A percentile compares a stretch with the other conserved stretches of the same genome.
These are phyloP conservation scores for Penicillium expansum DNA, from an alignment of 2,329 filamentous ascomycete species.

Conservation along the genomic window DNA sequence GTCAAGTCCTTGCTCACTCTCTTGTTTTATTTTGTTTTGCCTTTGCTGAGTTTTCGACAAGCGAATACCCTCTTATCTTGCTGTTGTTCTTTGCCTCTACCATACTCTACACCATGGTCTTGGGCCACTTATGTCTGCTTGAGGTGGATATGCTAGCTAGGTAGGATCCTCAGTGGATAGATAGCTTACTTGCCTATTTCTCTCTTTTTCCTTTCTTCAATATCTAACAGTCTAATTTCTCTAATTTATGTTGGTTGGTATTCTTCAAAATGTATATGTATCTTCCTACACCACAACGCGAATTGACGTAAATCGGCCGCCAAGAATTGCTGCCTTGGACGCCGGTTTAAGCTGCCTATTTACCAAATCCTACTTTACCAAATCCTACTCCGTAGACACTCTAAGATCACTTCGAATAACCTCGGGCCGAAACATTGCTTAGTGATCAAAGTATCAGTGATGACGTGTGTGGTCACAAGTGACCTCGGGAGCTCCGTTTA, in stretches of 20 bases:
- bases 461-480: too few relatives aligned
- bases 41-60: slow-evolving; percentile 10
- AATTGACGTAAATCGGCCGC: too few relatives aligned
- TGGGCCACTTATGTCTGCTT: too few relatives aligned
- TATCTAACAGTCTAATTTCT: background rate
- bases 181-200: background rate
- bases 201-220: background rate
- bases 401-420: too few relatives aligned
- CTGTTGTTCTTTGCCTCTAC: background rate
- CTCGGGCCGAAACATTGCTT: too few relatives aligned
- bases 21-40: background rate
- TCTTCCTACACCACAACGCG: too few relatives aligned
- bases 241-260: background rate
- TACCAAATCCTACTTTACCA: too few relatives aligned
- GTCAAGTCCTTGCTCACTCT: background rate
- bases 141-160: background rate
- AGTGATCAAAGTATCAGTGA: too few relatives aligned
- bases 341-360: too few relatives aligned
- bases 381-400: too few relatives aligned
- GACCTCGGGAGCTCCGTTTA: too few relatives aligned
- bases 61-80: slow-evolving; percentile 23
- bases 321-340: too few relatives aligned
- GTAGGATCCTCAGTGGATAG: background rate
- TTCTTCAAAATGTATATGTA: background rate
- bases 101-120: background rate